phyloP scores from a whole-genome alignment of 768 basidiomycete species.

The Tylopilus vinaceipallidus region DNA sequence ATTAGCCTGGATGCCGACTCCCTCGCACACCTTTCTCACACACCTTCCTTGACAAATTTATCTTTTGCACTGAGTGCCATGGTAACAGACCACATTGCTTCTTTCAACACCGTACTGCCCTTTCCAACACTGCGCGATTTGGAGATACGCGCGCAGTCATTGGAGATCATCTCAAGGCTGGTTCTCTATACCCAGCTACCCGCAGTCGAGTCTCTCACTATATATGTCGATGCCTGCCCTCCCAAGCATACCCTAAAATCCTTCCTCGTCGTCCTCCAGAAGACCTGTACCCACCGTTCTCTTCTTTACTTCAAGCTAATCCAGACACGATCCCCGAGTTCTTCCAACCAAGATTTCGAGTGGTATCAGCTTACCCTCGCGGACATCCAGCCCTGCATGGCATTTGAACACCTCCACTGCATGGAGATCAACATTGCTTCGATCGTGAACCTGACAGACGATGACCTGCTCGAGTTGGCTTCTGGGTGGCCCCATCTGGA shows the following conservation, averaged over 20 bases:
- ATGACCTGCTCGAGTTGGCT: slow-evolving; percentile 12
- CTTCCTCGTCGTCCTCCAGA: slow-evolving; percentile 3
- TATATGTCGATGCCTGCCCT: slow-evolving; percentile 10
- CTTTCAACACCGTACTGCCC: not conserved
- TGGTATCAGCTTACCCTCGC: slow-evolving; percentile 15
- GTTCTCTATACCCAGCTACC: not conserved
- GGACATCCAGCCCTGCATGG: slow-evolving; percentile 16
- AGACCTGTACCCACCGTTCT: slow-evolving; percentile 3
- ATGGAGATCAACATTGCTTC: slow-evolving; percentile 13
- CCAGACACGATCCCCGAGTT: slow-evolving; percentile 7
- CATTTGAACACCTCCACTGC: slow-evolving; percentile 10
- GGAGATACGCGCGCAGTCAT: slow-evolving; percentile 7
- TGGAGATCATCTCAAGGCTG: not conserved
- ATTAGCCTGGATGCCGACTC: slow-evolving; percentile 13
- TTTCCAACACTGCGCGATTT: slow-evolving; percentile 12
- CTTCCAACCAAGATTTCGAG: not conserved
- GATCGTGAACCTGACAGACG: slow-evolving; percentile 9
- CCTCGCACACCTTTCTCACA: slow-evolving; percentile 14
- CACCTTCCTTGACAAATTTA: slow-evolving; percentile 9
- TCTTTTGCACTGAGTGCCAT: slow-evolving; percentile 3
- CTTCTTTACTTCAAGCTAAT: slow-evolving; percentile 7
- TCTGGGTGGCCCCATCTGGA: slow-evolving; percentile 19
- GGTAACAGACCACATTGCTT: not conserved
- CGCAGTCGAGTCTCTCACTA: slow-evolving; percentile 6
- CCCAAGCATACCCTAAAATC: slow-evolving; percentile 7